Percentiles rank a stretch among this genome's conserved stretches.
Conservation (phyloP, 345 rosid species). For the Viola odorata region DNA sequence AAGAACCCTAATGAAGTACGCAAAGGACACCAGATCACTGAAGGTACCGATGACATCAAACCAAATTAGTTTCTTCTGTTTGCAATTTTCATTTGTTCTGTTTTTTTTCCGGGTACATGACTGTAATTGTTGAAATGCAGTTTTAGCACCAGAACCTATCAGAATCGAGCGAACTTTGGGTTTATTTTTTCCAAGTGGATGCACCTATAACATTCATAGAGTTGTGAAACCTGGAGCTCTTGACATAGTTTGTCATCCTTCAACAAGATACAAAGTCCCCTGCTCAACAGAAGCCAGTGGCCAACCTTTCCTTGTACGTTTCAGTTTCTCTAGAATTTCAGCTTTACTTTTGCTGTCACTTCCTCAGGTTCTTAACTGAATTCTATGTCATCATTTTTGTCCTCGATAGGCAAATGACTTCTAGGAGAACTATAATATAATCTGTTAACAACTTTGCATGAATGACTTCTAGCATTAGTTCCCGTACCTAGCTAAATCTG, state of each 20-base stretch:
- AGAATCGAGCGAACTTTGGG: background rate
- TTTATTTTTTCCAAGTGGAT: background rate
- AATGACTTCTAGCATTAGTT: too few relatives aligned
- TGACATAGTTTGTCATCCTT: background rate
- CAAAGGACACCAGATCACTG: too few relatives aligned
- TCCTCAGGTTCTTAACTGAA: too few relatives aligned
- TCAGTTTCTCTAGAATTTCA: background rate
- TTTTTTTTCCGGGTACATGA: background rate
- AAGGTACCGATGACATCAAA: too few relatives aligned
- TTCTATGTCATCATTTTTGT: too few relatives aligned
- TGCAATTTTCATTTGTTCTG: too few relatives aligned
- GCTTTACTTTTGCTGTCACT: background rate
- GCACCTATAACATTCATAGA: background rate
- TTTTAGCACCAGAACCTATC: slow-evolving; percentile 5
- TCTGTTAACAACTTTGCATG: too few relatives aligned
- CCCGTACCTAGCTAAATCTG: too few relatives aligned
- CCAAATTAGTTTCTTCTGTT: too few relatives aligned
- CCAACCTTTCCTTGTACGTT: slow-evolving; percentile 22
- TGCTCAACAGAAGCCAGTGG: slow-evolving; percentile 3
- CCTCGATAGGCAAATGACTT: too few relatives aligned
- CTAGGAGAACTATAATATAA: too few relatives aligned
- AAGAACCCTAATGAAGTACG: too few relatives aligned
- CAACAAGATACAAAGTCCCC: slow-evolving; percentile 6
- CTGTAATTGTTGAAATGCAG: slow-evolving; percentile 12
- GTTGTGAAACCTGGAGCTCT: background rate